phyloP scores from a whole-genome alignment of 2,329 filamentous ascomycete genomes.

The Aspergillus aculeatinus region DNA sequence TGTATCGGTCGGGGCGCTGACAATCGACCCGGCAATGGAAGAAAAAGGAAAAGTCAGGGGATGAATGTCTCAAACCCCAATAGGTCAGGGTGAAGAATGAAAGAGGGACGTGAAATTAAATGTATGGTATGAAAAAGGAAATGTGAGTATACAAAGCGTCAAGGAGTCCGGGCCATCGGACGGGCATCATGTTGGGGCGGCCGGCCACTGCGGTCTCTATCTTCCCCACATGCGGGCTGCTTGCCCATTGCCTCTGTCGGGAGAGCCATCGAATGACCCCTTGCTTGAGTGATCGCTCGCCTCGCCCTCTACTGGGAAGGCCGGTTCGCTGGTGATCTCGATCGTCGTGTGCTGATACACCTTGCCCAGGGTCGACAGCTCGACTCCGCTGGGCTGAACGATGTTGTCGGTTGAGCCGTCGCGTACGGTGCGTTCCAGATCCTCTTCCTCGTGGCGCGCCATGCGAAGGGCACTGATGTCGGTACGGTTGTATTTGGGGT shows the following conservation, averaged over 20 bases:
- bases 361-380: constrained; percentile 36
- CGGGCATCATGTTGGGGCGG: too few species aligned
- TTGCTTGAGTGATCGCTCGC: constrained; percentile 30
- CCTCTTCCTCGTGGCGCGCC: constrained; percentile 22
- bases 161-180: neutral
- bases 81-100: neutral
- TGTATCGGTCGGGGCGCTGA: neutral
- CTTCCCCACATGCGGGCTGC: constrained; percentile 26
- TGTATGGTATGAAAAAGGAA: neutral
- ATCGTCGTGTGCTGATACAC: constrained; percentile 48
- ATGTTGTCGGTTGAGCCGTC: constrained; percentile 51
- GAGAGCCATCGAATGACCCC: constrained; percentile 19
- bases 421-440: constrained; percentile 29
- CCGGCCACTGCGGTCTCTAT: constrained; percentile 10
- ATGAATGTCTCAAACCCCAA: neutral
- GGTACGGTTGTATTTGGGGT: constrained; percentile 22
- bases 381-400: constrained; percentile 31
- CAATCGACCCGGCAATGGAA: too few species aligned
- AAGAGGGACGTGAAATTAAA: neutral
- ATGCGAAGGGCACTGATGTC: constrained; percentile 24
- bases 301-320: constrained; percentile 25
- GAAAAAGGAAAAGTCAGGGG: too few species aligned
- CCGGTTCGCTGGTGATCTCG: constrained; percentile 41
- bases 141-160: neutral
- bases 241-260: constrained; percentile 10